Conservation (phyloP, 768 basidiomycete genomes). For the Tephrocybe sp. region DNA sequence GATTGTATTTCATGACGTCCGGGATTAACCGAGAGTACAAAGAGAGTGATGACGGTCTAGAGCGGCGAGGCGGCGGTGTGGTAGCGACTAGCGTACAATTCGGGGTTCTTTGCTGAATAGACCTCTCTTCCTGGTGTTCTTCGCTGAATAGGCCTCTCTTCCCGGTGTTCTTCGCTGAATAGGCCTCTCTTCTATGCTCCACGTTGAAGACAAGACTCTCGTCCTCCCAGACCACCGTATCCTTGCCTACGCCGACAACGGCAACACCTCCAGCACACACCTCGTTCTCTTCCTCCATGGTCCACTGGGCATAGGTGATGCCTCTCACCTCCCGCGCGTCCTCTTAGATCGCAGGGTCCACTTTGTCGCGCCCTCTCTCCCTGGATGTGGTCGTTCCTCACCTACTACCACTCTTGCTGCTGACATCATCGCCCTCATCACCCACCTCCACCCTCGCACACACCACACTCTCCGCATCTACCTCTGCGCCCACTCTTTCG, state of each 20-base stretch:
- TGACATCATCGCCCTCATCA: constrained; percentile 47
- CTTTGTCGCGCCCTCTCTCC: constrained; percentile 51
- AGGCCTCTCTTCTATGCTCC: constrained; percentile 29
- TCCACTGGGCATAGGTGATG: constrained; percentile 50
- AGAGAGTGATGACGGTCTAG: too few species aligned
- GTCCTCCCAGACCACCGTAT: constrained; percentile 42
- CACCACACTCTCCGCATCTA: constrained; percentile 42
- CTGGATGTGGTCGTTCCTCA: constrained; percentile 59
- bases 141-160: constrained; percentile 32
- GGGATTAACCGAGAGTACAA: too few species aligned
- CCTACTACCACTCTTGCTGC: constrained; percentile 39
- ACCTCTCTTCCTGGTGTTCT: too few species aligned
- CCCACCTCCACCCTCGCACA: constrained; percentile 47
- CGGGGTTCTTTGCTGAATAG: too few species aligned
- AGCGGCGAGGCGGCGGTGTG: too few species aligned
- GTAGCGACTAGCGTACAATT: too few species aligned
- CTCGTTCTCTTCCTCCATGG: constrained; percentile 59
- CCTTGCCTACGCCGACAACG: constrained; percentile 54
- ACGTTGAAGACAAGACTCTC: constrained; percentile 37
- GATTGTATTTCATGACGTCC: too few species aligned
- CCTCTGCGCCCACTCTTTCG: constrained; percentile 54
- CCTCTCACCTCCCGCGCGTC: constrained; percentile 30
- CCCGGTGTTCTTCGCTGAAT: too few species aligned
- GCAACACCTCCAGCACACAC: constrained; percentile 46
- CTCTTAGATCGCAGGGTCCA: constrained; percentile 43